Evolutionary conservation across 208 protist genomes (phyloP), one percentile per base, ranked within the genome.

Genomic region (Dictyostelium gargantuum): DNA sequence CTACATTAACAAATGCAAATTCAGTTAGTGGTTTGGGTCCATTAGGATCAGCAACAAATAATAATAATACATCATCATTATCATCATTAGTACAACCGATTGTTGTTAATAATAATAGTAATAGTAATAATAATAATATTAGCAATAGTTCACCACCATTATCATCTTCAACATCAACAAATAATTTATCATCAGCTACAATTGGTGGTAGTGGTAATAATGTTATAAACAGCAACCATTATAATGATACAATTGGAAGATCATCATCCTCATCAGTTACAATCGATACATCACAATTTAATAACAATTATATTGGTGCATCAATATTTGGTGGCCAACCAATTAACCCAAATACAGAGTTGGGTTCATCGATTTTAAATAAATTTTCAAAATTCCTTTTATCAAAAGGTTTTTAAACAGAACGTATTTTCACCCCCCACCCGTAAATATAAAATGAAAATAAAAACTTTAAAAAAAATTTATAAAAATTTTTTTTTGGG

Each of bases 401-500:
- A 10, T 5, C 70, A 9, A 89, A 89, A 52, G 44, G 56, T 29
- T 52, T 26, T 17, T 23, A 40, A 13, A 2, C 11, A 23, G 82
- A 89, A 26, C 29, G 61, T 66, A 77, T 89, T 2, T 89, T 89
- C 40, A 89, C 50, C 63, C n/a, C 21, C 2, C 48, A 68, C 29
- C 38, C 63, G n/a, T 66, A 89, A 46, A 52, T 89, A 19, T 50
- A 89, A 3, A 61, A 44, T 46, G 82, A 89, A n/a, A 32, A 68
- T 11, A 32, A 68, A 50, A 61, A 44, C 42, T 44, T 89, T 11
- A 89, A 89, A 77, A 89, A 89, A 38, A 89, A 89, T 77, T 66
- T 89, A 52, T 42, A 79, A n/a, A 89, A 77, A 89, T n/a, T n/a
- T n/a, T n/a, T n/a, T n/a, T n/a, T n/a, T n/a, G n/a, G n/a, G n/a